These are phyloP conservation scores for Postia placenta DNA, from an alignment of 768 basidiomycete genomes.

Conservation along the genomic window DNA sequence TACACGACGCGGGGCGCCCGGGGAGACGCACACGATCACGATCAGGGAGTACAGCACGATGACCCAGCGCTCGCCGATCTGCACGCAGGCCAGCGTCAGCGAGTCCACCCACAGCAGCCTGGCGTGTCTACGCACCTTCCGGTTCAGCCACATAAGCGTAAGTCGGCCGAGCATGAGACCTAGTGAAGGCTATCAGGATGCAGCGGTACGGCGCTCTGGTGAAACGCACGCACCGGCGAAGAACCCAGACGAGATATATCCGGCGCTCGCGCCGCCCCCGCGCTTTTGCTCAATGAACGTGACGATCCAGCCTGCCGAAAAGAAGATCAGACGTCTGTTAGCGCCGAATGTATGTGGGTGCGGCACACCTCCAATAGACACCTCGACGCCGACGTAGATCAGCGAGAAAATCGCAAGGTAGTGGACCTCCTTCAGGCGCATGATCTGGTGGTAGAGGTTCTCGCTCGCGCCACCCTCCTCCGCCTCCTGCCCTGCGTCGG, in stretches of 20 bases:
- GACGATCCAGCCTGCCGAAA: conserved; percentile 41
- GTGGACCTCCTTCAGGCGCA: conserved; percentile 30
- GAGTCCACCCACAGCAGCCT: not conserved
- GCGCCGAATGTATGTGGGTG: not conserved
- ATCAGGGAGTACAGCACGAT: conserved; percentile 21
- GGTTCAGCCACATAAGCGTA: conserved; percentile 18
- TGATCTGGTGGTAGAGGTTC: conserved; percentile 29
- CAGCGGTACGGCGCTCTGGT: conserved; percentile 1
- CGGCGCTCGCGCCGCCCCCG: conserved; percentile 30
- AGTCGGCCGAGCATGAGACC: conserved; percentile 22
- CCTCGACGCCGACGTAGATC: conserved; percentile 40
- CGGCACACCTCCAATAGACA: conserved; percentile 32
- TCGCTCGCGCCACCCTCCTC: conserved; percentile 24
- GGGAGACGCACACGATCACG: conserved; percentile 17
- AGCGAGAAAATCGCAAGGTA: conserved; percentile 32
- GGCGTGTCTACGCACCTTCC: conserved; percentile 24
- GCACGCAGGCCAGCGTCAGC: no score
- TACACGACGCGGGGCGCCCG: no score
- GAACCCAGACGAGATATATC: conserved; percentile 38
- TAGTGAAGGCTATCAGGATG: not conserved
- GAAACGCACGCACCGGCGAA: conserved; percentile 25
- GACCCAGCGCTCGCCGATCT: conserved; percentile 22
- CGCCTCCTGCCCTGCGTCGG: conserved; percentile 20
- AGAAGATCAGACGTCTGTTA: not conserved
- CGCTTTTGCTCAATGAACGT: conserved; percentile 35